These are phyloP conservation scores for Agrostemma githago DNA, from an alignment of 148 eudicot genomes.

Conservation along the genomic window DNA sequence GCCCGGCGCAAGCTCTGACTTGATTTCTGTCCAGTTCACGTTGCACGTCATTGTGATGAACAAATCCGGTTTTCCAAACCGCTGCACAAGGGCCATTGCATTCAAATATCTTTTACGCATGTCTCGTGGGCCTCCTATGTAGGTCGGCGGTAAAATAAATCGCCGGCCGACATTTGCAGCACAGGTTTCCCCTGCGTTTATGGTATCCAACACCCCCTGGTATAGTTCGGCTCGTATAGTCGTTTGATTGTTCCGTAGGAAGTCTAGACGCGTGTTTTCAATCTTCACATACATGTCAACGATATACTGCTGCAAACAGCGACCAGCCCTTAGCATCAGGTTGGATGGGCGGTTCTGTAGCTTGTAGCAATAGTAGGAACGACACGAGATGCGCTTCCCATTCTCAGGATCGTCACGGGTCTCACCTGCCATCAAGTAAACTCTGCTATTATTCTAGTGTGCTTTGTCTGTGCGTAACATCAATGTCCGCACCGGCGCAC, in stretches of 20 bases:
- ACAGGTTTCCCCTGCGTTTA: no score
- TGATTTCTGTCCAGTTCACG: not conserved
- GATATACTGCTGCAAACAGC: not conserved
- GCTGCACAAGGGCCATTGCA: not conserved
- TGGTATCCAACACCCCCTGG: no score
- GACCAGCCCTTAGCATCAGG: not conserved
- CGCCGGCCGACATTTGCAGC: not conserved
- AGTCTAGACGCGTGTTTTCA: no score
- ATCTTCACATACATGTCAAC: not conserved
- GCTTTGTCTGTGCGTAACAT: no score
- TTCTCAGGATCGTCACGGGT: no score
- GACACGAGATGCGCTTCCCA: not conserved
- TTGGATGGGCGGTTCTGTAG: not conserved
- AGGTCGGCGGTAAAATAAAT: not conserved
- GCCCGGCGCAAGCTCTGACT: not conserved
- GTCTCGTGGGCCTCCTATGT: not conserved
- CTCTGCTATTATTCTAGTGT: no score
- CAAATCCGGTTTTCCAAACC: no score
- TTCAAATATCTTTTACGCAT: not conserved
- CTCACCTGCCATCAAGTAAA: no score
- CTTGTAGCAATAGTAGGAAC: constrained; percentile 21
- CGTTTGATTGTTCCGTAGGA: no score
- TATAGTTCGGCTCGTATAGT: no score
- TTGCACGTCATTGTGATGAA: not conserved
- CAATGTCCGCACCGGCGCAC: no score